Conservation (phyloP, 1,284 basidiomycete species). For the Tremellales sp. region DNA sequence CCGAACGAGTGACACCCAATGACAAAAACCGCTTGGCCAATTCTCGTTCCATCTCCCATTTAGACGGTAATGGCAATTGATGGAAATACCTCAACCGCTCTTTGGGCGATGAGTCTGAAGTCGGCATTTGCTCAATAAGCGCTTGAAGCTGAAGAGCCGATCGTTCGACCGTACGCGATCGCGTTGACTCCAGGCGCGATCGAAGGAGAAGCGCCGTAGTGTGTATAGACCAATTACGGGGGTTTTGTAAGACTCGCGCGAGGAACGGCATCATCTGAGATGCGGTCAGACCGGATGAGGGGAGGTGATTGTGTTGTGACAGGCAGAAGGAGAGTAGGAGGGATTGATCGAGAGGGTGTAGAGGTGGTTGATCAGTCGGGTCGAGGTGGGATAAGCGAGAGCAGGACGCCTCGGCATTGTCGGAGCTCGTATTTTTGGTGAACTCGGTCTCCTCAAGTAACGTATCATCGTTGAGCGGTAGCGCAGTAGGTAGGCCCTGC, state of each 20-base stretch:
- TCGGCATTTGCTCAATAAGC: constrained; percentile 90
- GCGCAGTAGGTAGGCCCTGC: constrained; percentile 63
- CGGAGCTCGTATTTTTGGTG: constrained; percentile 51
- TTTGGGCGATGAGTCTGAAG: constrained; percentile 57
- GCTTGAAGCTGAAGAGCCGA: constrained; percentile 85
- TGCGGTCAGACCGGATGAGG: constrained; percentile 75
- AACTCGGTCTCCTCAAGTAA: constrained; percentile 91
- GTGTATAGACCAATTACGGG: constrained; percentile 88
- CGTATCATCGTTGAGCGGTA: constrained; percentile 91
- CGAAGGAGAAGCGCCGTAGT: constrained; percentile 89
- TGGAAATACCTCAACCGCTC: constrained; percentile 78
- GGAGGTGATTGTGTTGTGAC: constrained; percentile 81
- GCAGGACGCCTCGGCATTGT: constrained; percentile 41
- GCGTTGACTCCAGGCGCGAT: constrained; percentile 75
- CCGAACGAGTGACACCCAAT: constrained; percentile 79
- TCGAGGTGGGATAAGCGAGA: constrained; percentile 61
- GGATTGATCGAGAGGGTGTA: constrained; percentile 86
- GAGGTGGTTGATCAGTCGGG: constrained; percentile 74
- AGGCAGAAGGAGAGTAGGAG: constrained; percentile 84
- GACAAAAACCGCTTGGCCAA: constrained; percentile 74
- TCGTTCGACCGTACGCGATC: constrained; percentile 86
- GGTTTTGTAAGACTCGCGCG: constrained; percentile 75
- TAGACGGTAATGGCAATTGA: constrained; percentile 71
- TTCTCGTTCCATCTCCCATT: constrained; percentile 88
- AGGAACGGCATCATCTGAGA: constrained; percentile 91